These are phyloP conservation scores for Hyaloperonospora arabidopsidis DNA, from an alignment of 352 stramenopile species.

Conservation along the genomic window DNA sequence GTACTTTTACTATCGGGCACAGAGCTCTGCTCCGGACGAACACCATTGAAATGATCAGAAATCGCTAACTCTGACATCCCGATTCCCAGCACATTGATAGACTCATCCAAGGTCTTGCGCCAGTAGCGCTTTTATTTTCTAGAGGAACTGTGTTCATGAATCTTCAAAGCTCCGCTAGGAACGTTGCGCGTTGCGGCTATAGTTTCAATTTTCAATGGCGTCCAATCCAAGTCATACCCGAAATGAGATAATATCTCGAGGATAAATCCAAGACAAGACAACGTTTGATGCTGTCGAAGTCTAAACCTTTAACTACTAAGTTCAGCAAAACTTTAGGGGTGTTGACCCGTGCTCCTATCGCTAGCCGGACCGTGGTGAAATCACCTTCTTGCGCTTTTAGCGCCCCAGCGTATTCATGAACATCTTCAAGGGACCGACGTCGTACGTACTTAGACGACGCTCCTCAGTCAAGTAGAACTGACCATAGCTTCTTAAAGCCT, in stretches of 20 bases:
- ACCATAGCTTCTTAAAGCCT: slow-evolving; percentile 2
- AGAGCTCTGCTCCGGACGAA: neutral
- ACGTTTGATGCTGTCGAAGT: too few species aligned
- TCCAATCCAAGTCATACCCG: slow-evolving; percentile 10
- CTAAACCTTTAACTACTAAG: neutral
- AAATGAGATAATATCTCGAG: slow-evolving; percentile 16
- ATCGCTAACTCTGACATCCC: neutral
- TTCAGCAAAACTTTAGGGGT: neutral
- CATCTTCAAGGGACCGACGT: neutral
- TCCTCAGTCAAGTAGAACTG: slow-evolving; percentile 3
- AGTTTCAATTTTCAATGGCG: slow-evolving; percentile 8
- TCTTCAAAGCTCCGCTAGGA: too few species aligned
- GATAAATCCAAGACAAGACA: slow-evolving; percentile 6
- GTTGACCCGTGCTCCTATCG: neutral
- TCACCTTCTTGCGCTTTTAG: neutral
- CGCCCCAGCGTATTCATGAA: too few species aligned
- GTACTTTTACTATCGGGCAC: neutral
- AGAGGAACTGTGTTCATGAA: neutral
- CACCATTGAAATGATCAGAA: neutral
- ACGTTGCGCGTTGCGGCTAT: too few species aligned
- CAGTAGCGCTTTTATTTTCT: slow-evolving; percentile 1
- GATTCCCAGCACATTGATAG: neutral
- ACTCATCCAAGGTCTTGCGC: neutral
- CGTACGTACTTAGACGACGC: slow-evolving; percentile 5
- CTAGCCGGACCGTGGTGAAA: slow-evolving; percentile 3